A percentile compares a stretch with the other conserved stretches of the same genome.
phyloP scores from a whole-genome alignment of 352 stramenopile genomes.

The Hyaloperonospora arabidopsidis region DNA sequence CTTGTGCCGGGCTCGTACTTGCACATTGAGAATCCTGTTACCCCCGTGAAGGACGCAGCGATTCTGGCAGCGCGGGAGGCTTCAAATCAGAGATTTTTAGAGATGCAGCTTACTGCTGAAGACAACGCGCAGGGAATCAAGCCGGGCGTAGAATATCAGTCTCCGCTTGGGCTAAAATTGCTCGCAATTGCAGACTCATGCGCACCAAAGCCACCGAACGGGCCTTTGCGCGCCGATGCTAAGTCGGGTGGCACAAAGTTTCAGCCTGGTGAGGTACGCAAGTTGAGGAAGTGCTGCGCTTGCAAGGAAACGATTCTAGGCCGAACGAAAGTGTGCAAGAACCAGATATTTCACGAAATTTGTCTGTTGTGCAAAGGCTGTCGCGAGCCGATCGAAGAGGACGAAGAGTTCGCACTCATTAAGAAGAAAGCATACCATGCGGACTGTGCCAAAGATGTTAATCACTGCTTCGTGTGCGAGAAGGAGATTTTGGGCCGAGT shows the following conservation, averaged over 20 bases:
- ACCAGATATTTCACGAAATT: slow-evolving; percentile 82
- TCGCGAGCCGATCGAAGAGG: slow-evolving; percentile 67
- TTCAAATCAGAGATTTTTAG: slow-evolving; percentile 66
- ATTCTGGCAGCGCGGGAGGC: slow-evolving; percentile 66
- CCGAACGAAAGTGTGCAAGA: slow-evolving; percentile 62
- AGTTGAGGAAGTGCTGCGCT: slow-evolving; percentile 65
- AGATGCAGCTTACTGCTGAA: slow-evolving; percentile 32
- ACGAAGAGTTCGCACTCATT: slow-evolving; percentile 70
- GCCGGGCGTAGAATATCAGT: slow-evolving; percentile 33
- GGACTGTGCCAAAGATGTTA: slow-evolving; percentile 60
- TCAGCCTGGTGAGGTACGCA: slow-evolving; percentile 63
- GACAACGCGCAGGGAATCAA: slow-evolving; percentile 20
- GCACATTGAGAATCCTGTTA: slow-evolving; percentile 55
- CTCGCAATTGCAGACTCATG: slow-evolving; percentile 26
- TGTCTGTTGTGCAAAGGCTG: slow-evolving; percentile 70
- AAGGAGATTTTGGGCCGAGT: slow-evolving; percentile 78
- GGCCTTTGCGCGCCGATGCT: slow-evolving; percentile 40
- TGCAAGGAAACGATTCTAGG: slow-evolving; percentile 82
- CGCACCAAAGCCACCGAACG: slow-evolving; percentile 32
- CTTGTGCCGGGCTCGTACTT: slow-evolving; percentile 75
- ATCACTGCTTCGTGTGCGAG: slow-evolving; percentile 63
- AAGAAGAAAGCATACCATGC: slow-evolving; percentile 79
- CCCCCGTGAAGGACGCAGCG: slow-evolving; percentile 42
- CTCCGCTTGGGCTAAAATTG: slow-evolving; percentile 29
- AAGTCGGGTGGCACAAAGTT: slow-evolving; percentile 46